Conservation (phyloP, 1,284 basidiomycete genomes). For the Boletus smithii region DNA sequence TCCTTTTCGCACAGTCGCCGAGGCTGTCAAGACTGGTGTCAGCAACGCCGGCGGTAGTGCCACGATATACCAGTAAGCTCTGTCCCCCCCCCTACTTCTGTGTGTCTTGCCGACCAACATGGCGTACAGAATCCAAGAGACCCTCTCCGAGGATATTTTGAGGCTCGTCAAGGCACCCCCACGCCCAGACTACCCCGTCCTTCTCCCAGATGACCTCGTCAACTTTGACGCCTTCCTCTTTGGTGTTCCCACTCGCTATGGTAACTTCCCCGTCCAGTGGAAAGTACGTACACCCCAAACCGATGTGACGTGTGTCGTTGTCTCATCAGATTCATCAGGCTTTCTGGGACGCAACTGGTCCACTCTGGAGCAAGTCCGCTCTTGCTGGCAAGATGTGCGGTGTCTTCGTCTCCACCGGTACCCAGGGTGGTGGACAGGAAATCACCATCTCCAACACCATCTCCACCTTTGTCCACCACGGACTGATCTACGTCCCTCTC, state of each 20-base stretch:
- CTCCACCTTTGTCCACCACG: conserved; percentile 80
- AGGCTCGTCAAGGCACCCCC: conserved; percentile 73
- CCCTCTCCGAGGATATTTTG: conserved; percentile 76
- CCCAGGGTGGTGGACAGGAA: conserved; percentile 73
- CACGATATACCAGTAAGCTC: conserved; percentile 71
- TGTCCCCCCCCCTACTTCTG: not conserved
- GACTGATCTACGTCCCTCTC: conserved; percentile 75
- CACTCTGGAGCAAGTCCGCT: conserved; percentile 68
- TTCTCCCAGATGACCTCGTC: conserved; percentile 62
- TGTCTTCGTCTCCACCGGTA: conserved; percentile 66
- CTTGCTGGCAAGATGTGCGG: conserved; percentile 81
- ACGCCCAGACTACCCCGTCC: conserved; percentile 70
- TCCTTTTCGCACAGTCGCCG: conserved; percentile 58
- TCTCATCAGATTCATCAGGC: conserved; percentile 40
- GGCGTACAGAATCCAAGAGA: conserved; percentile 72
- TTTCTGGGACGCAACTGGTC: conserved; percentile 82
- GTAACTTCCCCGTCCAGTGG: conserved; percentile 69
- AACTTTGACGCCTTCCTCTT: conserved; percentile 67
- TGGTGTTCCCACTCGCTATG: conserved; percentile 80
- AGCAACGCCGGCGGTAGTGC: conserved; percentile 67
- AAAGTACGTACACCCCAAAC: conserved; percentile 44
- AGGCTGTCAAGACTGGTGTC: conserved; percentile 72
- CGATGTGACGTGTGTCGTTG: not conserved
- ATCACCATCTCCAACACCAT: conserved; percentile 61
- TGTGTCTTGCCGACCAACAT: not conserved